Evolutionary conservation across 768 basidiomycete genomes (phyloP).

Genomic region (Tylopilus balloui): DNA sequence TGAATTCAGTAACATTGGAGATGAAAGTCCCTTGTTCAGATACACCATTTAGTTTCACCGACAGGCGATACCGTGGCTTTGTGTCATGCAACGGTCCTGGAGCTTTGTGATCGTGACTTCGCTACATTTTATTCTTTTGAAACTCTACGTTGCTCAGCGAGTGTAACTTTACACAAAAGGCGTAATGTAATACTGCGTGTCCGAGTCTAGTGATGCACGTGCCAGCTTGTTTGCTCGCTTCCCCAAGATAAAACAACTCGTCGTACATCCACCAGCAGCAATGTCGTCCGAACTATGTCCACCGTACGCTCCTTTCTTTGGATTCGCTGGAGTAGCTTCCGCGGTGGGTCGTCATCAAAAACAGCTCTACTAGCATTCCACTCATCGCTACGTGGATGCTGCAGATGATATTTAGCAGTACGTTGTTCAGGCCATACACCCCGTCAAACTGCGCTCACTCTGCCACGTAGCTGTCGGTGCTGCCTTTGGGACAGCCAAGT

Average conservation of each 20-base stretch:
- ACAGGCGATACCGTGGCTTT: not conserved
- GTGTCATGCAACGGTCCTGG: not conserved
- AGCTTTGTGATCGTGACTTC: not conserved
- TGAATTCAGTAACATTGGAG: conserved; percentile 44
- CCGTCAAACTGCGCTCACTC: conserved; percentile 10
- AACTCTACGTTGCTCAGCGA: not conserved
- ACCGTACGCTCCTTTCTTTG: conserved; percentile 96
- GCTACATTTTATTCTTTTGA: not conserved
- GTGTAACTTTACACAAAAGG: not conserved
- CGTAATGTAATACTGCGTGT: not conserved
- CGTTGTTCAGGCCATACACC: conserved; percentile 43
- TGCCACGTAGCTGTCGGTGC: conserved; percentile 73
- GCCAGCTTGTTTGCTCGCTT: not conserved
- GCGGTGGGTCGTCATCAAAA: conserved; percentile 54
- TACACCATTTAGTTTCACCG: conserved; percentile 16
- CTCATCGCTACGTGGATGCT: conserved; percentile 11
- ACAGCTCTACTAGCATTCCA: not conserved
- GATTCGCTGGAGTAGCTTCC: conserved; percentile 93
- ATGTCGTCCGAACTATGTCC: conserved; percentile 68
- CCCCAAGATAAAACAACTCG: not conserved
- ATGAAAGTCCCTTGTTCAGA: conserved; percentile 54
- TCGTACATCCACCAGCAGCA: conserved; percentile 1
- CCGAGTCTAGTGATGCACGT: conserved; percentile 11
- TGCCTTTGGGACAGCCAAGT: conserved; percentile 93
- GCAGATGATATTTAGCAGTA: conserved; percentile 97